Base-by-base conservation (phyloP, 768 basidiomycete genomes). In the Pilatotrama ljubarskyi region DNA sequence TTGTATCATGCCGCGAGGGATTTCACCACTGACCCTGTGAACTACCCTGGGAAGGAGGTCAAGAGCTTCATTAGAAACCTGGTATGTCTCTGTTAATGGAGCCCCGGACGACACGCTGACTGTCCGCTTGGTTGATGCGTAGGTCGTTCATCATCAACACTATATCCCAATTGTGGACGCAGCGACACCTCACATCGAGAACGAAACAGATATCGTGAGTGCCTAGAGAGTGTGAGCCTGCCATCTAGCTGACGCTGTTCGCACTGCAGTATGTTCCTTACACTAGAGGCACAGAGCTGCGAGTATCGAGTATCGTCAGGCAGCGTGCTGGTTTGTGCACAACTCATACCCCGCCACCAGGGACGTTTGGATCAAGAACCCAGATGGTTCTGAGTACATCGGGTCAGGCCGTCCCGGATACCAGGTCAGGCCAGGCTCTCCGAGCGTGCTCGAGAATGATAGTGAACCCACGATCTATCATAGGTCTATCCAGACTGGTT, bases 371-470 rank as follows among this genome's bases (percentile, higher is more conserved):
- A 82, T 92, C 50, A 89, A 84, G 64, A 90, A 91, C 70, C 85
- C 85, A 0, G 86, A 91, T 66, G 85, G 85, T 0, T 79, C 84
- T 38, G 81, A 86, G 64, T 91, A 87, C 71, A 69, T 90, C 2
- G 90, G 91, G 10, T 78, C 85, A 67, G 89, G 90, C 22, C 91
- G 87, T 88, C 88, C 89, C n/a, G 87, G 89, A 32, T 86, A 83
- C 72, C 85, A 86, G 2, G 87, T 84, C 29, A 32, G 29, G 4
- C 5, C 5, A 35, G 7, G 6, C 5, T 29, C 1, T 17, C 22
- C 15, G 11, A 9, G 13, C 4, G n/a, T 11, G 14, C 41, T 25
- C 13, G 3, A 13, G 15, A 26, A 6, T 26, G 5, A 32, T 32
- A 5, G 29, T 10, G 29, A 32, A 32, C 29, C n/a, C 10, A 32